Evolutionary conservation across 805 yeast species (phyloP).

Genomic region (Saccharomycopsis sp.): DNA sequence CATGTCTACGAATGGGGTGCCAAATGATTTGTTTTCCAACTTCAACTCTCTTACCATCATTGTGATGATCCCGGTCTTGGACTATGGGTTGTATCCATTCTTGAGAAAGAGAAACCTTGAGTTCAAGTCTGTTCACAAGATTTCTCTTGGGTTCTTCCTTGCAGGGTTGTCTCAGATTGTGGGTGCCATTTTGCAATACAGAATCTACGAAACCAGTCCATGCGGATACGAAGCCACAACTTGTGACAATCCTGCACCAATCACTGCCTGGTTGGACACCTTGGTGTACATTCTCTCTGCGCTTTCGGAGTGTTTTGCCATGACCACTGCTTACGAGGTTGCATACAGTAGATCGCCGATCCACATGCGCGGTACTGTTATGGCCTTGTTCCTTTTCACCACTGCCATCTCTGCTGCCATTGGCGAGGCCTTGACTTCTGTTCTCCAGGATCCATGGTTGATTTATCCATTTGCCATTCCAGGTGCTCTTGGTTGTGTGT

Average conservation of each 20-base stretch:
- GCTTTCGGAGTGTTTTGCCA: conserved; percentile 45
- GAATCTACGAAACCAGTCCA: conserved; percentile 40
- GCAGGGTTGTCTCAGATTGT: conserved; percentile 40
- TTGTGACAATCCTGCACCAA: conserved; percentile 24
- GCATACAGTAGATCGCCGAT: conserved; percentile 46
- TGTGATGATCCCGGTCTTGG: conserved; percentile 42
- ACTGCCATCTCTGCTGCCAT: conserved; percentile 18
- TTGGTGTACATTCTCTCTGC: conserved; percentile 32
- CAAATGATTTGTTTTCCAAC: conserved; percentile 46
- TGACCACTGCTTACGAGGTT: conserved; percentile 42
- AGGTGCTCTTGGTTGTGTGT: conserved; percentile 30
- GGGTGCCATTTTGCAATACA: conserved; percentile 43
- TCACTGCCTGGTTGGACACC: conserved; percentile 30
- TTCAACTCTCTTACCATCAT: conserved; percentile 48
- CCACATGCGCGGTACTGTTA: conserved; percentile 41
- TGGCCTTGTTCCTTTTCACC: conserved; percentile 30
- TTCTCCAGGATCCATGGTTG: conserved; percentile 34
- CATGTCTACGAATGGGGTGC: conserved; percentile 44
- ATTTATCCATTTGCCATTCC: conserved; percentile 35
- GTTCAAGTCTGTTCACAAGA: conserved; percentile 37
- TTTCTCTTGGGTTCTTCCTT: conserved; percentile 38
- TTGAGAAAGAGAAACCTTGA: conserved; percentile 33
- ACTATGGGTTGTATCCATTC: conserved; percentile 38
- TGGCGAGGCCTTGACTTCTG: conserved; percentile 33
- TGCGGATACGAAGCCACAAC: conserved; percentile 35